phyloP scores from a whole-genome alignment of 495 filamentous ascomycete species.

The Penicillium turbatum region DNA sequence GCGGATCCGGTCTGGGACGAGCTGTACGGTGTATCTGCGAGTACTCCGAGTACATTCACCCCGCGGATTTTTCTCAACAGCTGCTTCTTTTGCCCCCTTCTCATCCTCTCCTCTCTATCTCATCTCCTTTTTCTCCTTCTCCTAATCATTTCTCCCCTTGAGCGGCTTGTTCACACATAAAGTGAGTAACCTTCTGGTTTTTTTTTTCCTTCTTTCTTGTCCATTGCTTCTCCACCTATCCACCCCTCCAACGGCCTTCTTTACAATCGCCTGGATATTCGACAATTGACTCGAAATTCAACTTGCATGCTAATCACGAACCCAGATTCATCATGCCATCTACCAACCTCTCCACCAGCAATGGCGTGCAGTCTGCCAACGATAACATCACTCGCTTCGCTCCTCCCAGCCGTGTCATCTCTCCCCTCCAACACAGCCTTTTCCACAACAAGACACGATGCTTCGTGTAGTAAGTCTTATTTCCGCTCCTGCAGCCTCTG shows the following conservation, averaged over 20 bases:
- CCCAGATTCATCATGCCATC: slow-evolving; percentile 44
- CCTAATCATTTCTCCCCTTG: slow-evolving; percentile 3
- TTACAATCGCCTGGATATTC: not conserved
- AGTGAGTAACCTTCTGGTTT: not conserved
- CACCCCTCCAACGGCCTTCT: slow-evolving; percentile 1
- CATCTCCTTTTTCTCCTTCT: slow-evolving; percentile 17
- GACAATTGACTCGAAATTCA: slow-evolving; percentile 3
- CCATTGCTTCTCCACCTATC: not conserved
- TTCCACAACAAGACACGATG: slow-evolving; percentile 99
- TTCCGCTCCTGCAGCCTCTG: not conserved
- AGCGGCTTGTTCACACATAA: slow-evolving; percentile 10
- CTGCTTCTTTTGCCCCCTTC: slow-evolving; percentile 20
- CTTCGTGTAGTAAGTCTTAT: slow-evolving; percentile 79
- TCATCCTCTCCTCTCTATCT: slow-evolving; percentile 16
- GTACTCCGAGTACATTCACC: slow-evolving; percentile 21
- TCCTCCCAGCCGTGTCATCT: slow-evolving; percentile 86
- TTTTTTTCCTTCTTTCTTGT: not conserved
- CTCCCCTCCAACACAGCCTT: slow-evolving; percentile 80
- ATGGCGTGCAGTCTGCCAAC: slow-evolving; percentile 65
- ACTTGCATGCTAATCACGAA: slow-evolving; percentile 8
- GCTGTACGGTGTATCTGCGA: slow-evolving; percentile 35
- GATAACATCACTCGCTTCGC: slow-evolving; percentile 97
- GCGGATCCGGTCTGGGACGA: slow-evolving; percentile 18
- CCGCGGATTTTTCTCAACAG: slow-evolving; percentile 28
- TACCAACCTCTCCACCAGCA: slow-evolving; percentile 38